phyloP scores from a whole-genome alignment of 768 basidiomycete species.

The Mycena latifolia region DNA sequence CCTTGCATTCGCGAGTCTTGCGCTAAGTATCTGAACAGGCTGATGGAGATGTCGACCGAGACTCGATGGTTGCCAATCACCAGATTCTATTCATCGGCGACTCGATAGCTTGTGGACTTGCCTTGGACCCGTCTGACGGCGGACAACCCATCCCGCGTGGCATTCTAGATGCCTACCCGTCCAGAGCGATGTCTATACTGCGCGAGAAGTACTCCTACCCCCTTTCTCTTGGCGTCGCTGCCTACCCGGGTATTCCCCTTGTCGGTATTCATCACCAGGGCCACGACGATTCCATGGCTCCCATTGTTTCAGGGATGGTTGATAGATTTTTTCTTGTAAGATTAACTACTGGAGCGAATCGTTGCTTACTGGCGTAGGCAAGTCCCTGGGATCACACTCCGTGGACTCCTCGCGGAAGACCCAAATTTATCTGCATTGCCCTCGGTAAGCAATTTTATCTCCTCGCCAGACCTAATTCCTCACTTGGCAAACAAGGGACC shows the following conservation, averaged over 20 bases:
- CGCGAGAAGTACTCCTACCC: background rate
- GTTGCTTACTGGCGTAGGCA: background rate
- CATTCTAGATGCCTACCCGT: slow-evolving; percentile 25
- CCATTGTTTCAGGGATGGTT: slow-evolving; percentile 4
- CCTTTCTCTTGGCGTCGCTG: slow-evolving; percentile 10
- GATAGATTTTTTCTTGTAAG: slow-evolving; percentile 25
- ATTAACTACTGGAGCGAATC: background rate
- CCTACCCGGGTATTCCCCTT: slow-evolving; percentile 29
- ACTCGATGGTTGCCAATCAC: background rate
- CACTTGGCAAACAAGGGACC: slow-evolving; percentile 16
- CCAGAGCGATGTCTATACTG: slow-evolving; percentile 2
- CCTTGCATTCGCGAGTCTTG: background rate
- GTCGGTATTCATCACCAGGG: background rate
- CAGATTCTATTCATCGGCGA: slow-evolving; percentile 29
- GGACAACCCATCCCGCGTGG: slow-evolving; percentile 19
- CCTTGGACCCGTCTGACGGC: slow-evolving; percentile 13
- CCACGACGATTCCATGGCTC: background rate
- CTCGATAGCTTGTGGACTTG: slow-evolving; percentile 27
- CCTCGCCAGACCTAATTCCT: background rate
- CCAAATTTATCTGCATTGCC: slow-evolving; percentile 27
- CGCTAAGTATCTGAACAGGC: background rate
- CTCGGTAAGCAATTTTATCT: slow-evolving; percentile 9
- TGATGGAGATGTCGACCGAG: background rate
- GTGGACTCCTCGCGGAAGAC: slow-evolving; percentile 1
- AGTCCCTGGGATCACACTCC: background rate